A percentile compares a stretch with the other conserved stretches of the same genome.
These are phyloP conservation scores for Diaporthe vaccinii DNA, from an alignment of 2,329 filamentous ascomycete species.

Conservation along the genomic window DNA sequence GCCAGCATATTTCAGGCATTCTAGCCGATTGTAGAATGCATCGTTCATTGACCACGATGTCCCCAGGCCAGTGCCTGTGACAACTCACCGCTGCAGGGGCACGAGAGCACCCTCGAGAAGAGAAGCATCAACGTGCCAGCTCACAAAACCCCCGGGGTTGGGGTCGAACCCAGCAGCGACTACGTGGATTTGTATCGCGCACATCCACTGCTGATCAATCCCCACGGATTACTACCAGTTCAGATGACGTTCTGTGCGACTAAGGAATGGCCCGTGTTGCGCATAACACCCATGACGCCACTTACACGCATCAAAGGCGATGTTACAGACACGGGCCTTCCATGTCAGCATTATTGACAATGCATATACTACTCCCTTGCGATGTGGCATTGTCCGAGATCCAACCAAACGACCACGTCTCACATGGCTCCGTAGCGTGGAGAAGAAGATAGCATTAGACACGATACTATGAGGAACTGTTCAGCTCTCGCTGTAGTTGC, in stretches of 20 bases:
- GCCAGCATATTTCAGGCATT: neutral
- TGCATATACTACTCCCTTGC: neutral
- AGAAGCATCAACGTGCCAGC: slow-evolving; percentile 8
- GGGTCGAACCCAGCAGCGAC: neutral
- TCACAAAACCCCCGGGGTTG: neutral
- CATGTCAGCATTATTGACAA: neutral
- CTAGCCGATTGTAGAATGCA: neutral
- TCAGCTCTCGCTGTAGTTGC: neutral
- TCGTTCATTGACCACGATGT: neutral
- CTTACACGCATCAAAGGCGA: neutral
- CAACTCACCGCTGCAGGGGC: neutral
- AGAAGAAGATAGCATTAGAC: neutral
- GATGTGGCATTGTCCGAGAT: neutral
- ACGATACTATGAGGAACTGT: neutral
- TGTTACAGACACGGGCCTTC: neutral
- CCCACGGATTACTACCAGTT: neutral
- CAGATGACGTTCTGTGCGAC: neutral
- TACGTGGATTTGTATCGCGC: neutral
- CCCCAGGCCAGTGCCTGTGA: neutral
- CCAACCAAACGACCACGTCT: neutral
- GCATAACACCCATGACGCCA: neutral
- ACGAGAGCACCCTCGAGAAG: neutral
- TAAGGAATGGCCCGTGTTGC: slow-evolving; percentile 2
- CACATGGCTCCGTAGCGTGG: neutral
- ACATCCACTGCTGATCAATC: neutral